phyloP scores from a whole-genome alignment of 257 asterid genomes.

The Paulownia fortunei region DNA sequence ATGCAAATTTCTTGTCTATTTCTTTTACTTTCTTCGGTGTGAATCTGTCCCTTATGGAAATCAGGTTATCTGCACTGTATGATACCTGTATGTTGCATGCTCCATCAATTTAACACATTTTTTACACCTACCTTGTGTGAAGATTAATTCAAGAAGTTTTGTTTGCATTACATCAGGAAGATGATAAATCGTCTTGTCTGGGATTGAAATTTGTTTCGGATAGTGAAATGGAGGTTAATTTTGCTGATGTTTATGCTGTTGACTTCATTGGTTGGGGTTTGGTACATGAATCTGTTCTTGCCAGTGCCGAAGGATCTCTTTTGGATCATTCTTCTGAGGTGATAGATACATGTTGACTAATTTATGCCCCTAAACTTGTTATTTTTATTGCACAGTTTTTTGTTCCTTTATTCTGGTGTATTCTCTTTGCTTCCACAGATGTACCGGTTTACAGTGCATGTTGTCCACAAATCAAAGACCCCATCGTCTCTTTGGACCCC shows the following conservation, averaged over 20 bases:
- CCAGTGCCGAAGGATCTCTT: slow-evolving; percentile 55
- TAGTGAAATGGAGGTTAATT: slow-evolving; percentile 48
- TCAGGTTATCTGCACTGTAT: neutral
- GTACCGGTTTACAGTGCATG: slow-evolving; percentile 77
- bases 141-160: slow-evolving; percentile 17
- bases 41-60: neutral
- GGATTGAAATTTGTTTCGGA: slow-evolving; percentile 48
- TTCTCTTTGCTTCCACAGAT: slow-evolving; percentile 60
- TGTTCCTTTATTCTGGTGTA: slow-evolving; percentile 15
- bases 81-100: neutral
- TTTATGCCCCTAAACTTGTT: slow-evolving; percentile 23
- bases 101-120: slow-evolving; percentile 2
- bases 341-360: slow-evolving; percentile 35
- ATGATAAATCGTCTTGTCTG: slow-evolving; percentile 63
- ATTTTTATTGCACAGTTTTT: slow-evolving; percentile 7
- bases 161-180: slow-evolving; percentile 44
- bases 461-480: slow-evolving; percentile 67
- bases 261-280: slow-evolving; percentile 69
- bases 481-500: slow-evolving; percentile 65
- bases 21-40: neutral
- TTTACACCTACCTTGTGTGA: neutral
- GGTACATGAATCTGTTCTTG: slow-evolving; percentile 48
- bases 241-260: slow-evolving; percentile 75
- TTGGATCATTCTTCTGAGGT: slow-evolving; percentile 71
- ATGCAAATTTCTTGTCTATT: neutral